Evolutionary conservation across 2,329 filamentous ascomycete genomes (phyloP), one percentile per base, ranked within the genome.

Genomic region (Colletotrichum sp.): DNA sequence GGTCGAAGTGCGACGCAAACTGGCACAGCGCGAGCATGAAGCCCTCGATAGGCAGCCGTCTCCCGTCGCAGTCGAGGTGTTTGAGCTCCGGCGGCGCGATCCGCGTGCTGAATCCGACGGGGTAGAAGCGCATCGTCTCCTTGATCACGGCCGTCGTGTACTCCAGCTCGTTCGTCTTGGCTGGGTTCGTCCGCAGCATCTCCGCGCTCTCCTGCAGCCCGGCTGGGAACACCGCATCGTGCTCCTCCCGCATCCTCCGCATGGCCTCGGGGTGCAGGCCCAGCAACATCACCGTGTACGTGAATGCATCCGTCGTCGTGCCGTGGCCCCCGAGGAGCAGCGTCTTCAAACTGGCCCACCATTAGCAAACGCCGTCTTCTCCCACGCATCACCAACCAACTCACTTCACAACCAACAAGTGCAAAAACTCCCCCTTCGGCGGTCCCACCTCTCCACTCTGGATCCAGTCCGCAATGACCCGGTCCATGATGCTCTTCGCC

Each of bases 81-180:
- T 83, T 83, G 74, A 83, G 80, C 18, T 81, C 81, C 7, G 66
- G 52, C 9, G 70, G 65, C 16, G 81, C 83, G 12, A 66, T 55
- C 24, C 88, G 84, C 18, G 86, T 82, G 3, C 85, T 85, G 52
- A 83, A 85, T 82, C 73, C 88, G 2, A 89, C 85, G 0, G 89
- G 89, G 75, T 86, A 90, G 28, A 91, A 77, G 3, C 89, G 85
- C 2, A 92, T 83, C 0, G 85, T 84, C 79, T 92, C 90, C 73
- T 90, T 89, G 74, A 90, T 85, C 18, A 90, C 85, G 21, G 88
- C 89, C 9, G 82, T 83, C 7, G 89, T 90, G 77, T 90, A 91
- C 2, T 84, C 83, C 12, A 92, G 83, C n/a, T 85, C 81, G 76
- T 88, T 89, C 65, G 91, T 82, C 12, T 86, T 83, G 55, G 84